phyloP scores from a whole-genome alignment of 331 rosid genomes.

The Cucumis variabilis region DNA sequence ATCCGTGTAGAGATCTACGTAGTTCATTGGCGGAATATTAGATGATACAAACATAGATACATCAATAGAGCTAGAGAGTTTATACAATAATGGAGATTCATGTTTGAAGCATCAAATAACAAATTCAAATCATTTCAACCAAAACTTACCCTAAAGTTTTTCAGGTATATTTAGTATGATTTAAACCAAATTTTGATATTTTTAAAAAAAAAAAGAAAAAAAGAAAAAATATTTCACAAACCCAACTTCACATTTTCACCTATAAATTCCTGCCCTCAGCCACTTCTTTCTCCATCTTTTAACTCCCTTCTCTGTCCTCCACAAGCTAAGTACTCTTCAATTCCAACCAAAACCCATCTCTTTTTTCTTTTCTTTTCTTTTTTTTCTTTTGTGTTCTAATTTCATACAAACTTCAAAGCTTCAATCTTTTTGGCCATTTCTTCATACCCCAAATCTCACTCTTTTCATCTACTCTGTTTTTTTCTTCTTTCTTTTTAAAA shows the following conservation, averaged over 20 bases:
- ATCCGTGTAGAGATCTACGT: too few relatives aligned
- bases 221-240: too few relatives aligned
- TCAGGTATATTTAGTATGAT: not conserved
- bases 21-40: too few relatives aligned
- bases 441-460: slow-evolving; percentile 20
- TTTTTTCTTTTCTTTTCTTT: too few relatives aligned
- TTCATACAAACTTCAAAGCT: not conserved
- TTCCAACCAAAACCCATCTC: slow-evolving; percentile 25
- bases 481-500: not conserved
- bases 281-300: slow-evolving; percentile 22
- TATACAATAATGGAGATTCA: too few relatives aligned
- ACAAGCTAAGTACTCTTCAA: not conserved
- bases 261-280: slow-evolving; percentile 20
- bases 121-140: too few relatives aligned
- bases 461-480: slow-evolving; percentile 11
- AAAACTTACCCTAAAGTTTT: not conserved
- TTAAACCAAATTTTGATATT: not conserved
- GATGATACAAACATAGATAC: too few relatives aligned
- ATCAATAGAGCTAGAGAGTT: too few relatives aligned
- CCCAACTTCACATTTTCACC: not conserved
- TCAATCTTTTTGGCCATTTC: not conserved
- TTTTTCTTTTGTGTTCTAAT: not conserved
- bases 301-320: not conserved
- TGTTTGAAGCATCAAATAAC: too few relatives aligned
- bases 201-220: not conserved